Base-by-base conservation (phyloP, 192 early-diverging fungal genomes). In the Mortierella claussenii region DNA sequence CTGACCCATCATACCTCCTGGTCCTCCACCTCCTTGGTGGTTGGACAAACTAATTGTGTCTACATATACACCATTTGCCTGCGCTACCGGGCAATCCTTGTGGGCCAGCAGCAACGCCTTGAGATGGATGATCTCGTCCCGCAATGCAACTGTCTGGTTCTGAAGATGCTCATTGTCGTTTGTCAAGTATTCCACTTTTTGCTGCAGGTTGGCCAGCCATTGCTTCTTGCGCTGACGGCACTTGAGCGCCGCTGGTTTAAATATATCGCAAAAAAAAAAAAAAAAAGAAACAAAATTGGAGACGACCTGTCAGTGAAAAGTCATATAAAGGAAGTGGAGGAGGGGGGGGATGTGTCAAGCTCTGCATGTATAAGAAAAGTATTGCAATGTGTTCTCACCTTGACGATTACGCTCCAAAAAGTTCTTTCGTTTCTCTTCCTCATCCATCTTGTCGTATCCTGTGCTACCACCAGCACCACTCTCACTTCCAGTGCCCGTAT, bases 201-300 rank as follows among this genome's bases (percentile, higher is more conserved):
- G 63, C 54, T 97, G 92, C 40, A 97, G 84, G 56, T 91, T 87
- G 57, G 86, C 81, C 42, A 97, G 82, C 94, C 94, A 95, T 71
- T 93, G 85, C 76, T 97, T 97, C 76, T 97, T 97, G 53, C 94
- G 89, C 68, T 94, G 94, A 24, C 95, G 87, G 71, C 95, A 97
- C 80, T 97, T 95, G 6, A 93, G 85, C 0, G 95, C 95, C 26
- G 95, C 95, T 81, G 43, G n/a, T n/a, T n/a, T n/a, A n/a, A n/a
- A n/a, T n/a, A 27, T 20, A 27, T 27, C 10, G 36, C 20, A 20
- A 31, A 20, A 21, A 33, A 28, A 17, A 2, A 8, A 63, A 15
- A 50, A 43, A 46, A 18, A 54, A 6, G 8, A 47, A 17, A 2
- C 8, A 33, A 32, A 32, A 21, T 30, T 2, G 43, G 31, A 37